Percentiles rank a stretch among this genome's conserved stretches.
Conservation (phyloP, 768 basidiomycete genomes). For the Macrocybe gigantea region DNA sequence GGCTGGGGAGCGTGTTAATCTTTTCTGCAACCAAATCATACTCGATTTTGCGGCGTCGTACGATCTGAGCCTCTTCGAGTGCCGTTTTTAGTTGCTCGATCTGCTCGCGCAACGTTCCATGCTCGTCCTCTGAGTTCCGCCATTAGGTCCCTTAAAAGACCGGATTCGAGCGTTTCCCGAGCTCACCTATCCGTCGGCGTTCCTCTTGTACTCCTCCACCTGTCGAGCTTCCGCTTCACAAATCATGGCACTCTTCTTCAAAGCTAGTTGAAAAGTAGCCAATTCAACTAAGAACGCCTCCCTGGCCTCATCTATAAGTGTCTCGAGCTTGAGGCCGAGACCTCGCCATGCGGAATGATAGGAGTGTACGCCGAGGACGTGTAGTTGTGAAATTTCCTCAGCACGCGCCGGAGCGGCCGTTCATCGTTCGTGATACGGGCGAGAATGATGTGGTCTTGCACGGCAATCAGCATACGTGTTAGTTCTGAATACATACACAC, state of each 20-base stretch:
- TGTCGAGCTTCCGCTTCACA: constrained; percentile 84
- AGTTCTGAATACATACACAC: constrained; percentile 16
- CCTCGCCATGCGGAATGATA: constrained; percentile 24
- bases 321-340: constrained; percentile 17
- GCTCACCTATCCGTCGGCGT: constrained; percentile 64
- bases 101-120: constrained; percentile 57
- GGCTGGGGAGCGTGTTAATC: constrained; percentile 68
- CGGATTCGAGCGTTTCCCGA: not conserved
- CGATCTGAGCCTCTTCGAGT: constrained; percentile 73
- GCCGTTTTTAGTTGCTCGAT: constrained; percentile 74
- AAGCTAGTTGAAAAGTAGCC: constrained; percentile 64
- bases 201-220: constrained; percentile 81
- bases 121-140: constrained; percentile 49
- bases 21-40: constrained; percentile 83
- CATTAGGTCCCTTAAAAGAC: constrained; percentile 4
- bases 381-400: constrained; percentile 79
- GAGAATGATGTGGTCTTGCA: constrained; percentile 71
- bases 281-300: constrained; percentile 79
- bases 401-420: constrained; percentile 67
- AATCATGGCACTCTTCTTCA: constrained; percentile 78
- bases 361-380: constrained; percentile 50
- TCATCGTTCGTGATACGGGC: constrained; percentile 81
- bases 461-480: constrained; percentile 14
- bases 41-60: constrained; percentile 76
- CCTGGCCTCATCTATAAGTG: constrained; percentile 58